Evolutionary conservation across 2,329 filamentous ascomycete genomes (phyloP), one percentile per base, ranked within the genome.

Genomic region (Didymella pomorum): DNA sequence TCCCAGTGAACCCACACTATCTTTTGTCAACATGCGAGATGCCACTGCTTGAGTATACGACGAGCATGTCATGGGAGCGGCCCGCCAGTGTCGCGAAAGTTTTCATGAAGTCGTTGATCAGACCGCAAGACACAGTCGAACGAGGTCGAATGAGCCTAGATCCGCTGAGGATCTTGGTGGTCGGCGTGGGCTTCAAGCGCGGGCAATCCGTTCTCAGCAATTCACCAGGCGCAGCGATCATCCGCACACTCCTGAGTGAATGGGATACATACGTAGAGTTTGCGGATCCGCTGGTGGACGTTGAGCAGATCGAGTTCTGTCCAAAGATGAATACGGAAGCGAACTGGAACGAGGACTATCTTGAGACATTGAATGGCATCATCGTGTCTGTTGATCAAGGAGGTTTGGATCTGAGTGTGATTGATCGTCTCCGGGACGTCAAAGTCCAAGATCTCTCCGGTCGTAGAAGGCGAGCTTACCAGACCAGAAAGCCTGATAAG

Each of bases 1-100:
- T 86, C 56, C 83, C 83, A 0, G 78, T 85, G 60, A 86, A 86
- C 57, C 83, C 83, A 0, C 80, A 80, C 72, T 85, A 85, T 62
- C 73, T 86, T 18, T 71, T 85, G 10, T 78, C 79, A 21, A 83
- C 80, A 64, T 80, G 74, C 62, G 66, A 73, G 4, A 79, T 84
- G 45, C 83, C 83, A 3, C 68, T 85, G 0, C 72, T 85, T 3
- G 65, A 78, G 44, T 68, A 74, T 2, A 82, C 80, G 0, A 31
- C 33, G 12, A 37, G 25, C 5, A 29, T 39, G 31, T 46, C 23
- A 9, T 46, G n/a, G 31, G 20, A 37, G 23, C 42, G 51, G 11
- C 51, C 51, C 11, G 31, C 43, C 11, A 31, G 18, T 2, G 29
- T 53, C 4, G 42, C 42, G 8, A 46, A 37, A 12, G 12, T 21